Conservation (phyloP, 192 early-diverging fungal species). For the Thamnidium elegans region DNA sequence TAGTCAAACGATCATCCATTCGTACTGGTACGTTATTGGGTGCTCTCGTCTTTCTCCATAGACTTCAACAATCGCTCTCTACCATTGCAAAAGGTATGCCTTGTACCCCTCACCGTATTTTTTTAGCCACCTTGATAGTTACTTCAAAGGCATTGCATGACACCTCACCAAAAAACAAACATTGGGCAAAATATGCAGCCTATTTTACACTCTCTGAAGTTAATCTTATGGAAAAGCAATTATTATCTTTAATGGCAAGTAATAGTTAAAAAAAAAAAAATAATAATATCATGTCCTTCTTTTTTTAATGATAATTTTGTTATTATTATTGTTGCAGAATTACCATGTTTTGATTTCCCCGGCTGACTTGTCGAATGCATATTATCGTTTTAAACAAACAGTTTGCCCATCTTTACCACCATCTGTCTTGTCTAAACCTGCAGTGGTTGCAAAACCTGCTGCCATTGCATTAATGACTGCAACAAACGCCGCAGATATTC, state of each 20-base stretch:
- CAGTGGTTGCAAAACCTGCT: no score
- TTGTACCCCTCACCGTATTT: conserved; percentile 78
- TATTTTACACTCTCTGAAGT: conserved; percentile 74
- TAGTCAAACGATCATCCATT: conserved; percentile 65
- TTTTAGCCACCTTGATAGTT: conserved; percentile 72
- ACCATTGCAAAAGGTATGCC: conserved; percentile 74
- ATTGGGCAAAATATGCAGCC: conserved; percentile 73
- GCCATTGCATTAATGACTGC: no score
- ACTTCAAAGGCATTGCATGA: conserved; percentile 78
- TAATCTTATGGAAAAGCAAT: conserved; percentile 82
- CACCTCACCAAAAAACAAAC: conserved; percentile 80
- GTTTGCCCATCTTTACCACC: neutral
- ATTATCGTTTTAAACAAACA: conserved; percentile 3
- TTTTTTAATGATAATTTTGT: neutral
- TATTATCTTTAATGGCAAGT: conserved; percentile 61
- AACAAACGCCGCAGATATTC: no score
- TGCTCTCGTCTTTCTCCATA: conserved; percentile 68
- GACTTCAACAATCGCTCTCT: conserved; percentile 62
- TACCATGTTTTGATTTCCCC: conserved; percentile 28
- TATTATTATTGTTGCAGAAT: conserved; percentile 9
- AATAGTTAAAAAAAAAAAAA: conserved; percentile 16
- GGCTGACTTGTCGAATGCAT: conserved; percentile 4
- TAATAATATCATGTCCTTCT: neutral
- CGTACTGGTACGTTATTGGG: conserved; percentile 68
- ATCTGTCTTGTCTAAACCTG: no score